Evolutionary conservation across 148 eudicot species (phyloP).

Genomic region (Vaccinium corymbosum): DNA sequence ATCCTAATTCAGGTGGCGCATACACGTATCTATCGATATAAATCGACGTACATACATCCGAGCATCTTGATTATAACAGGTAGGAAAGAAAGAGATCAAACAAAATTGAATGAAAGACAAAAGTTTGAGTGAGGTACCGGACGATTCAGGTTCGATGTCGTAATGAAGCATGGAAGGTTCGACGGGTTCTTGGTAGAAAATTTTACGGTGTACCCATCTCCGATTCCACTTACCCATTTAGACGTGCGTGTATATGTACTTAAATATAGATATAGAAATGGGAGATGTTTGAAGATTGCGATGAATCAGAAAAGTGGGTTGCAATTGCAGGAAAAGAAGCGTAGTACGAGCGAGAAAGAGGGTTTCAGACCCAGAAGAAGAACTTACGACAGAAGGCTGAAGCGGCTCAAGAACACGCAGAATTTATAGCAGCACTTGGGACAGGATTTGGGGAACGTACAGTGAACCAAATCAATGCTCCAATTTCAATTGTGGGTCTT

Average conservation of each 20-base stretch:
- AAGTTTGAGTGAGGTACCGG: neutral
- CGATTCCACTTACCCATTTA: constrained; percentile 20
- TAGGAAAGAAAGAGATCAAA: neutral
- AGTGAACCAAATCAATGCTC: no score
- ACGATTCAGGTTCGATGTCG: neutral
- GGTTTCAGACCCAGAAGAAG: constrained; percentile 3
- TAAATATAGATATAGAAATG: no score
- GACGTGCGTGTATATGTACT: no score
- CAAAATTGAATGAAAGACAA: neutral
- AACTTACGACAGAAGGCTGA: neutral
- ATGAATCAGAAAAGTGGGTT: neutral
- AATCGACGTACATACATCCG: neutral
- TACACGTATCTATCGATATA: neutral
- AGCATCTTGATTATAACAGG: neutral
- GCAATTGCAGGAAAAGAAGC: constrained; percentile 1
- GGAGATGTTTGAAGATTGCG: neutral
- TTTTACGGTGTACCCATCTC: constrained; percentile 7
- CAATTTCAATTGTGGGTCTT: no score
- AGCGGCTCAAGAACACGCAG: neutral
- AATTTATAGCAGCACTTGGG: neutral
- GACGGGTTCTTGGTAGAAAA: neutral
- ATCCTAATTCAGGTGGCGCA: neutral
- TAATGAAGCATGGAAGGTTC: neutral
- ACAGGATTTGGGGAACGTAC: no score
- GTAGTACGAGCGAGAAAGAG: neutral